Evolutionary conservation across 1,284 basidiomycete species (phyloP), one percentile per base, ranked within the genome.

Genomic region (Polyporus tsugae): DNA sequence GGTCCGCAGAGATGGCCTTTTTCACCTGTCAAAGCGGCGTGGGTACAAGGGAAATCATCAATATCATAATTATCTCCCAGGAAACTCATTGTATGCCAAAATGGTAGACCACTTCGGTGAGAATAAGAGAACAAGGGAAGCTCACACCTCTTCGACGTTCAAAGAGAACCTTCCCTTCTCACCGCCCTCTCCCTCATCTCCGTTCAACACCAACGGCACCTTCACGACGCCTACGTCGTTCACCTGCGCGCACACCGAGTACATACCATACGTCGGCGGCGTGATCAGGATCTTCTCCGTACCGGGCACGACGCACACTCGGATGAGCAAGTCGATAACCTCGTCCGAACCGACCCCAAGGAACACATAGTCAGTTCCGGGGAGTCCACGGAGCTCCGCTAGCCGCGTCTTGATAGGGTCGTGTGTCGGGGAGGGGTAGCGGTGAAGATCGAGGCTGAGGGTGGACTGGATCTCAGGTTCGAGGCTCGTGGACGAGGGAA

Each of bases 181-280:
- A 1, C 90, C 89, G 1, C 90, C 91, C 77, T 93, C 91, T 0
- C 91, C 91, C 7, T 78, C 70, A 2, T 77, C 78, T 3, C 84
- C 87, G 22, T 78, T 81, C 19, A 95, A 85, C 66, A 93, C 87
- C 6, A 99, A 82, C 3, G 92, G 91, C 3, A 95, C 91, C 77
- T 93, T 91, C 62, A 97, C 89, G 4, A 98, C 83, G 0, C 88
- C 92, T 4, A 98, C 85, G 78, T 99, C 98, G 78, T 99, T 99
- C 64, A 99, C 92, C 75, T 97, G 93, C 7, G 97, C 98, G 70
- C 94, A 96, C 1, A 99, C 97, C 22, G 86, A 81, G 82, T 99
- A 99, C 97, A 99, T 99, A 29, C 97, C 97, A 78, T 99, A 99
- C 7, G 97, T 99, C 2, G 98, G 98, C 2, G 97, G 98, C 6